Conservation (phyloP, 1,139 yeast species). For the Pichia sp. region DNA sequence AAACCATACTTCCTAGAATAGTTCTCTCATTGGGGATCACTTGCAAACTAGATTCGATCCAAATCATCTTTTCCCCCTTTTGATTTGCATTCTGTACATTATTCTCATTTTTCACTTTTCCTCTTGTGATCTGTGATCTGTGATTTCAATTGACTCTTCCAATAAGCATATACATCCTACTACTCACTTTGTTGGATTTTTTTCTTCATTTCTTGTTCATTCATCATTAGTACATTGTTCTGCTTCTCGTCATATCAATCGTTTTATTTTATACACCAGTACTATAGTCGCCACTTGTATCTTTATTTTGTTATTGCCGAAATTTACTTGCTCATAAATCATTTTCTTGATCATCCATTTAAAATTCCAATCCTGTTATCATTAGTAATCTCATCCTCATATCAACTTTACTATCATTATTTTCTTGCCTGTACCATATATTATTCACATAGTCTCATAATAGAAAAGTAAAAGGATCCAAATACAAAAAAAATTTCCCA, state of each 20-base stretch:
- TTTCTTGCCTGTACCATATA: slow-evolving; percentile 6
- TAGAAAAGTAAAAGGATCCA: neutral
- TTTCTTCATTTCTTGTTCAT: neutral
- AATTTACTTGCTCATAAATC: neutral
- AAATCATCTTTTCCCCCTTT: neutral
- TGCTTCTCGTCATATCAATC: neutral
- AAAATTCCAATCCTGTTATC: neutral
- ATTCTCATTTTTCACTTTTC: neutral
- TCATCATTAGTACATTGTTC: slow-evolving; percentile 1
- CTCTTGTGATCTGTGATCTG: neutral
- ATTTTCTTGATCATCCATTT: neutral
- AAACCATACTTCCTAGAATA: neutral
- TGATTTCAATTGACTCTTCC: neutral
- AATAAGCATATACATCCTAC: neutral
- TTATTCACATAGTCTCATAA: slow-evolving; percentile 1
- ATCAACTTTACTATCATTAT: neutral
- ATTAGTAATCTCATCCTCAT: neutral
- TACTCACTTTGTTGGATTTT: neutral
- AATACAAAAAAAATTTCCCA: neutral
- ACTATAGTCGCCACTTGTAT: slow-evolving; percentile 6
- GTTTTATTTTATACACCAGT: slow-evolving; percentile 2
- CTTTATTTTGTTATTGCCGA: slow-evolving; percentile 3
- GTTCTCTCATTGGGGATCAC: neutral
- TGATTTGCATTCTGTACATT: slow-evolving; percentile 1
- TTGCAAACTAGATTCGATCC: neutral